phyloP scores from a whole-genome alignment of 2,329 filamentous ascomycete species.

The Aspergillus melleus region DNA sequence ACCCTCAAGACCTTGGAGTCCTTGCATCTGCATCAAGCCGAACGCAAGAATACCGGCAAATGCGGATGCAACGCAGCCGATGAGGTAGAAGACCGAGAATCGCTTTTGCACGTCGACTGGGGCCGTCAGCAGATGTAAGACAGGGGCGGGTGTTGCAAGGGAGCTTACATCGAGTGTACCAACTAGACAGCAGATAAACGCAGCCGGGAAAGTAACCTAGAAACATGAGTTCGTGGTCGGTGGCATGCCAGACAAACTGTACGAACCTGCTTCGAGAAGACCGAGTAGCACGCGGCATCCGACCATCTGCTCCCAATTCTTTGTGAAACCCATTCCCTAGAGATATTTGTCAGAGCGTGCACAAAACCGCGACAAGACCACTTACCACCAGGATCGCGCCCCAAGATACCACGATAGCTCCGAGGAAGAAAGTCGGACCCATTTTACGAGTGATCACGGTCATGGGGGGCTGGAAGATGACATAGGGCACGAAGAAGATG shows the following conservation, averaged over 20 bases:
- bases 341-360: background rate
- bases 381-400: constrained; percentile 29
- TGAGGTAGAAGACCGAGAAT: constrained; percentile 49
- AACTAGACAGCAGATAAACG: constrained; percentile 70
- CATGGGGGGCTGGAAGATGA: constrained; percentile 31
- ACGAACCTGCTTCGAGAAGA: constrained; percentile 23
- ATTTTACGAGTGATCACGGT: constrained; percentile 31
- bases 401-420: constrained; percentile 29
- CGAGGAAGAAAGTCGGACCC: constrained; percentile 28
- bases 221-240: constrained; percentile 53
- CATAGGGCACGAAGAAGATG: constrained; percentile 33
- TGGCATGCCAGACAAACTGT: background rate
- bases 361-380: background rate
- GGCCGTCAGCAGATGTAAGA: constrained; percentile 6
- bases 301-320: constrained; percentile 28
- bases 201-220: constrained; percentile 68
- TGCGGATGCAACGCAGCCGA: constrained; percentile 49
- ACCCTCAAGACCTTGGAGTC: constrained; percentile 43
- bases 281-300: constrained; percentile 26
- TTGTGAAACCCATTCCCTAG: constrained; percentile 29
- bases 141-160: background rate
- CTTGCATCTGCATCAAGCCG: constrained; percentile 43
- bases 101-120: constrained; percentile 33
- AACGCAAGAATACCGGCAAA: constrained; percentile 49
- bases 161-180: constrained; percentile 57